A percentile compares a stretch with the other conserved stretches of the same genome.
Conservation (phyloP, 306 rosid species). For the Fragaria vesca region DNA sequence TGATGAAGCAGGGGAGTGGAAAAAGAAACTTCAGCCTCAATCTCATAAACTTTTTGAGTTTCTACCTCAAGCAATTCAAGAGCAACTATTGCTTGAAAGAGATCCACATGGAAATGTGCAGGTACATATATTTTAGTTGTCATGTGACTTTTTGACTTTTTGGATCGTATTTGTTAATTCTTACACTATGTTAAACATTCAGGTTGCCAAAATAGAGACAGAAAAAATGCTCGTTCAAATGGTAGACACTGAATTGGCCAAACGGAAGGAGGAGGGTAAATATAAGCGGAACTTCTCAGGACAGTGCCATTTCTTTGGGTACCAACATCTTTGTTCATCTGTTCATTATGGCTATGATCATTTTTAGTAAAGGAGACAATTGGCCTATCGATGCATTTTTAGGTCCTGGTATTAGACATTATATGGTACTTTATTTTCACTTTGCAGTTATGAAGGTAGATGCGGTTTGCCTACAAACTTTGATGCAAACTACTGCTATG, state of each 20-base stretch:
- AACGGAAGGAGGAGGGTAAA: constrained; percentile 62
- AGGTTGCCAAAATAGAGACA: constrained; percentile 94
- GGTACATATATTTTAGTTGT: constrained; percentile 36
- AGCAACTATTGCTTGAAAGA: constrained; percentile 90
- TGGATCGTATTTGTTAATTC: neutral
- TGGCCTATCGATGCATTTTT: no score
- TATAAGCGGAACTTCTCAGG: constrained; percentile 57
- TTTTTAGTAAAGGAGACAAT: neutral
- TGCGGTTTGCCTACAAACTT: constrained; percentile 92
- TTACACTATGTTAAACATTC: constrained; percentile 16
- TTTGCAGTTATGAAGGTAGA: constrained; percentile 83
- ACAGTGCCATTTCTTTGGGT: constrained; percentile 93
- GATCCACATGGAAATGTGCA: constrained; percentile 97
- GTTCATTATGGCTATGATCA: neutral
- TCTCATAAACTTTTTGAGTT: constrained; percentile 74
- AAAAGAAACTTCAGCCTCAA: constrained; percentile 69
- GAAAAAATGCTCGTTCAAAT: constrained; percentile 93
- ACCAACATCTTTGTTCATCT: constrained; percentile 11
- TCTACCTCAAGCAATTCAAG: constrained; percentile 86
- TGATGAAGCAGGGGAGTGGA: constrained; percentile 83
- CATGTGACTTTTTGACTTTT: constrained; percentile 7
- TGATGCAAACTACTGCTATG: constrained; percentile 86
- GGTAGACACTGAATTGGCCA: constrained; percentile 80
- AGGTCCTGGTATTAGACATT: neutral
- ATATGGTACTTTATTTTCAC: neutral